A percentile compares a stretch with the other conserved stretches of the same genome.
phyloP scores from a whole-genome alignment of 2,329 filamentous ascomycete genomes.

The Verticillium nubilum region DNA sequence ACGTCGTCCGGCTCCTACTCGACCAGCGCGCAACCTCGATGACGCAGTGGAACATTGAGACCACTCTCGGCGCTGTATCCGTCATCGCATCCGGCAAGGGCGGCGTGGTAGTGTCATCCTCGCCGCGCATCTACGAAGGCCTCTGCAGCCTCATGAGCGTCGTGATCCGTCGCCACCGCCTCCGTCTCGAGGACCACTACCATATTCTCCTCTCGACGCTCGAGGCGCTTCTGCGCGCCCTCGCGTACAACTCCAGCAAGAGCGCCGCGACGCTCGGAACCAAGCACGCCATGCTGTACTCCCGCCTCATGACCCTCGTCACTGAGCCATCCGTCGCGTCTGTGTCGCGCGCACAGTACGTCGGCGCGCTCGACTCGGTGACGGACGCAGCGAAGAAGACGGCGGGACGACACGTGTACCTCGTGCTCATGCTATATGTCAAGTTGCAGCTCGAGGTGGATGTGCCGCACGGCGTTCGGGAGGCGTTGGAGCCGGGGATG shows the following conservation, averaged over 20 bases:
- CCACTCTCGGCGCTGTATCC: constrained; percentile 40
- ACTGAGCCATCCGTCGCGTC: constrained; percentile 54
- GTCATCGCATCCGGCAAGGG: constrained; percentile 19
- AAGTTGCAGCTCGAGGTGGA: constrained; percentile 54
- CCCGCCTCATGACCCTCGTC: constrained; percentile 51
- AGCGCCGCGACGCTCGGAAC: constrained; percentile 21
- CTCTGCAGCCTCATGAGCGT: constrained; percentile 50
- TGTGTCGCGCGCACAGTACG: constrained; percentile 41
- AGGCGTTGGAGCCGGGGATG: constrained; percentile 51
- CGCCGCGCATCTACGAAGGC: constrained; percentile 34
- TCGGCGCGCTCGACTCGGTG: constrained; percentile 49
- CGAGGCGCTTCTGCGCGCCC: constrained; percentile 48
- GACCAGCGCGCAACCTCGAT: constrained; percentile 44
- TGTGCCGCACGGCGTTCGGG: constrained; percentile 44
- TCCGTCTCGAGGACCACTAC: constrained; percentile 57
- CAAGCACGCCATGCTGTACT: constrained; percentile 44
- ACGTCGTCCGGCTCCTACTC: constrained; percentile 38
- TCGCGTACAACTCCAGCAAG: constrained; percentile 35
- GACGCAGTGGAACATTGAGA: constrained; percentile 54
- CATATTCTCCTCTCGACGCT: constrained; percentile 51
- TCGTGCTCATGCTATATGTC: constrained; percentile 54
- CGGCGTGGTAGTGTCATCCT: constrained; percentile 8
- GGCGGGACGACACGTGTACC: constrained; percentile 57
- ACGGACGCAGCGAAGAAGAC: constrained; percentile 56
- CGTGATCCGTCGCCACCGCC: constrained; percentile 54